phyloP scores from a whole-genome alignment of 1,284 basidiomycete species.

The Cryptococcus hybrid region DNA sequence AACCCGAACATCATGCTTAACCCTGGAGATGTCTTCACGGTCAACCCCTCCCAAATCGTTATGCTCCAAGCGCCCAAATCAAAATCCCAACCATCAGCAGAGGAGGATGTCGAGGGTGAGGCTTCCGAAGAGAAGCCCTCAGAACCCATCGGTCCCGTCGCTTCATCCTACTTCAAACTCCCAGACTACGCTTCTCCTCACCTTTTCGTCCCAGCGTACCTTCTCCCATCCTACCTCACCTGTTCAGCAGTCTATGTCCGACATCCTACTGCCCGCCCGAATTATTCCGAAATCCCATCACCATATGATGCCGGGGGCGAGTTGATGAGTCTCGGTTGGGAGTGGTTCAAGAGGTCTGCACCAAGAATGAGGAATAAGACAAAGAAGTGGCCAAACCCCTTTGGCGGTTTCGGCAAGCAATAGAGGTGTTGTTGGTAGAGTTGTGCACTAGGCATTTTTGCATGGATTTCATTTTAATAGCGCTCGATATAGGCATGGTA shows the following conservation, averaged over 20 bases:
- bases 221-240: slow-evolving; percentile 85
- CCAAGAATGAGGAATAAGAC: slow-evolving; percentile 64
- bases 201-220: slow-evolving; percentile 93
- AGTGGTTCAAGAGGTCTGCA: slow-evolving; percentile 69
- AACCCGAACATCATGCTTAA: slow-evolving; percentile 88
- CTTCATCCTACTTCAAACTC: slow-evolving; percentile 64
- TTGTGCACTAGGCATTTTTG: slow-evolving; percentile 9
- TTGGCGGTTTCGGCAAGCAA: slow-evolving; percentile 18
- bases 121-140: slow-evolving; percentile 22
- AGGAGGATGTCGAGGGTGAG: slow-evolving; percentile 11
- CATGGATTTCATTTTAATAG: slow-evolving; percentile 1
- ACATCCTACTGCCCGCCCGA: slow-evolving; percentile 89
- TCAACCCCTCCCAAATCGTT: slow-evolving; percentile 76
- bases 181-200: slow-evolving; percentile 86
- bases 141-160: slow-evolving; percentile 28
- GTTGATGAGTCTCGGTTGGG: slow-evolving; percentile 79
- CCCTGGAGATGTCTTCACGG: slow-evolving; percentile 91
- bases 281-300: slow-evolving; percentile 88
- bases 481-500: too few relatives aligned
- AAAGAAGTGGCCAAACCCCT: slow-evolving; percentile 65
- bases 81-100: slow-evolving; percentile 6
- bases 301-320: slow-evolving; percentile 93
- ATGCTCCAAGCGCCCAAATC: slow-evolving; percentile 56
- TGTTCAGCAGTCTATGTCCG: slow-evolving; percentile 94
- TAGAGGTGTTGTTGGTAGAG: slow-evolving; percentile 8